These are phyloP conservation scores for Auriculariales sp. DNA, from an alignment of 768 basidiomycete genomes.

Conservation along the genomic window DNA sequence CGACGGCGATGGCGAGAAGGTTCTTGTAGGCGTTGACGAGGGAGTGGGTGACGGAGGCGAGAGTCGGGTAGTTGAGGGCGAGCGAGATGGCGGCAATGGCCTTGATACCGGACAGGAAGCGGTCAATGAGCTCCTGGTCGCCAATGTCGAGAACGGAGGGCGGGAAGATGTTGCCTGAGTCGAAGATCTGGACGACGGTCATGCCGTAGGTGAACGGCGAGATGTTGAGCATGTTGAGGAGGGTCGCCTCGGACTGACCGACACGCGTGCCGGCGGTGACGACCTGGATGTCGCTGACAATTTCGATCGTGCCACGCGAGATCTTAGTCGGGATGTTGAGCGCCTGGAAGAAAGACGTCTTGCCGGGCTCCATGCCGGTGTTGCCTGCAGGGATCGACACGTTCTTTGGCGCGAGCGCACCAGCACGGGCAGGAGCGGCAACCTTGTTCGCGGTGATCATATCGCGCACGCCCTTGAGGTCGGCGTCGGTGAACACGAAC, in stretches of 20 bases:
- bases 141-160: constrained; percentile 86
- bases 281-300: constrained; percentile 92
- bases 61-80: constrained; percentile 89
- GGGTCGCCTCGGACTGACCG: constrained; percentile 91
- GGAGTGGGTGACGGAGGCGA: constrained; percentile 87
- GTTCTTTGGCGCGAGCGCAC: constrained; percentile 86
- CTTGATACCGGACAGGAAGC: constrained; percentile 88
- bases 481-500: constrained; percentile 88
- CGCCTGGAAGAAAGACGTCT: constrained; percentile 99
- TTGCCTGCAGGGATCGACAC: constrained; percentile 89
- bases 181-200: constrained; percentile 94
- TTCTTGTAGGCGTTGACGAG: constrained; percentile 99
- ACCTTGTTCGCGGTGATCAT: constrained; percentile 95
- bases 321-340: constrained; percentile 99
- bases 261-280: constrained; percentile 86
- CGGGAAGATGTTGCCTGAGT: constrained; percentile 83
- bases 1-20: constrained; percentile 74
- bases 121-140: constrained; percentile 79
- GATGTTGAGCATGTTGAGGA: constrained; percentile 99
- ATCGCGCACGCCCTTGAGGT: constrained; percentile 91
- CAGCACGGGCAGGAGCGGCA: constrained; percentile 95
- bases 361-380: constrained; percentile 99
- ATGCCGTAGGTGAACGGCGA: constrained; percentile 99
- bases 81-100: constrained; percentile 92
- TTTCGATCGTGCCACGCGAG: constrained; percentile 99